Percentiles rank a stretch among this genome's conserved stretches.
Evolutionary conservation across 2,329 filamentous ascomycete genomes (phyloP).

Genomic region (Botryotinia convoluta): DNA sequence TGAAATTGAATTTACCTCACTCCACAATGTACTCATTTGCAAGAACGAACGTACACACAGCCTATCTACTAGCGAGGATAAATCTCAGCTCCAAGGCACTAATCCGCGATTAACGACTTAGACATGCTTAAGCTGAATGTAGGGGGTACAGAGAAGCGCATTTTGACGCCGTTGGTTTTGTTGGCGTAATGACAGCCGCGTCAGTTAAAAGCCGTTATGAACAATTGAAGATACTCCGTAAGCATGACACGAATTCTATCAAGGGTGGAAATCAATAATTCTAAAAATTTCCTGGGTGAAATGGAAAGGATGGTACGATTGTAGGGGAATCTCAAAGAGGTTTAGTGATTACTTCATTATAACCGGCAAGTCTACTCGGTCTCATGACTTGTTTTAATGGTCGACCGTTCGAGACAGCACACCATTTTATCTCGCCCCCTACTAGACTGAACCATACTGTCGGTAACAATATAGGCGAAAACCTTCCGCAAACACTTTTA

Average conservation of each 20-base stretch:
- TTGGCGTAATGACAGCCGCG: slow-evolving; percentile 5
- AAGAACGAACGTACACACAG: background rate
- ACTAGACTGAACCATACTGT: slow-evolving; percentile 17
- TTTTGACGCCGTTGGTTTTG: slow-evolving; percentile 11
- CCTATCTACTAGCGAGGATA: background rate
- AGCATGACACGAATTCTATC: background rate
- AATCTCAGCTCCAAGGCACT: slow-evolving; percentile 11
- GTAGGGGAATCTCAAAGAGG: background rate
- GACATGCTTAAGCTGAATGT: slow-evolving; percentile 5
- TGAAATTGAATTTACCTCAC: background rate
- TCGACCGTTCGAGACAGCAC: slow-evolving; percentile 8
- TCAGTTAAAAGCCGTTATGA: background rate
- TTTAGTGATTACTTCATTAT: slow-evolving; percentile 2
- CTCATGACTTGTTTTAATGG: slow-evolving; percentile 5
- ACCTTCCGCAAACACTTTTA: background rate
- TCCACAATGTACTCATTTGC: background rate
- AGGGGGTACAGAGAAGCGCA: slow-evolving; percentile 18
- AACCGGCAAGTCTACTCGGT: slow-evolving; percentile 7
- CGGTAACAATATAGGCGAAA: slow-evolving; percentile 7
- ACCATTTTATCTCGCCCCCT: background rate
- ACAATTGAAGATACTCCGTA: background rate
- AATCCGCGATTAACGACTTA: background rate
- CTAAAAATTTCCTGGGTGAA: background rate
- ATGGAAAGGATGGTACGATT: background rate
- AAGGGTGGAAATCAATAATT: background rate